Percentiles rank a stretch among this genome's conserved stretches.
phyloP scores from a whole-genome alignment of 768 basidiomycete species.

The Termitomyces sp. region DNA sequence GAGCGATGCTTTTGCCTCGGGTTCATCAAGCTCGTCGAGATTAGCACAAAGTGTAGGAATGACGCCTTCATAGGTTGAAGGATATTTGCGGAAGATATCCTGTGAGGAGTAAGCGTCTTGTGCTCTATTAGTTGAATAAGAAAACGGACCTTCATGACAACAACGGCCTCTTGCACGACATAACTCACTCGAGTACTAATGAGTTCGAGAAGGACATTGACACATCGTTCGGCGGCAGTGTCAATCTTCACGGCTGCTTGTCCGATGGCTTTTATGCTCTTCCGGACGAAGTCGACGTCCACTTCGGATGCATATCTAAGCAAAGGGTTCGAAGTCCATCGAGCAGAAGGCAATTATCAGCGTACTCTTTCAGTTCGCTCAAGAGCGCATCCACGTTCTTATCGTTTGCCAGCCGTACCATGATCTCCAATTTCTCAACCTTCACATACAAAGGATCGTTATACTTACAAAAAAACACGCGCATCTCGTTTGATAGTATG shows the following conservation, averaged over 20 bases:
- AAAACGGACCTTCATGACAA: conserved; percentile 86
- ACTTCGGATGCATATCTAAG: conserved; percentile 92
- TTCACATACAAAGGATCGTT: conserved; percentile 99
- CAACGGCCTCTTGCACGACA: conserved; percentile 96
- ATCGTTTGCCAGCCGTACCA: conserved; percentile 89
- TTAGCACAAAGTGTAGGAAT: conserved; percentile 94
- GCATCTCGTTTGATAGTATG: conserved; percentile 91
- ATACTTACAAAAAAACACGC: conserved; percentile 99
- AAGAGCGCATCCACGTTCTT: conserved; percentile 91
- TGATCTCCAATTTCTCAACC: conserved; percentile 96
- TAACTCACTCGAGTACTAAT: conserved; percentile 94
- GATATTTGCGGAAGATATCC: conserved; percentile 99
- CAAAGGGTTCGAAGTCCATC: background rate
- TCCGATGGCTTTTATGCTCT: conserved; percentile 93
- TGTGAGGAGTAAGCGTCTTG: conserved; percentile 22
- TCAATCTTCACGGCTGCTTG: conserved; percentile 97
- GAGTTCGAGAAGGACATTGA: conserved; percentile 88
- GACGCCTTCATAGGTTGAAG: conserved; percentile 92
- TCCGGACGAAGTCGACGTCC: conserved; percentile 96
- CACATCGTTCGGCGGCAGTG: conserved; percentile 86
- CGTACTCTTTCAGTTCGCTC: conserved; percentile 94
- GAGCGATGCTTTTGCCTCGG: conserved; percentile 94
- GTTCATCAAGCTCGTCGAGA: conserved; percentile 95
- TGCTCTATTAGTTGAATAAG: background rate
- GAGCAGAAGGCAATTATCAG: conserved; percentile 4